phyloP scores from a whole-genome alignment of 2,329 filamentous ascomycete species.

The Ceratocystis colombiana region DNA sequence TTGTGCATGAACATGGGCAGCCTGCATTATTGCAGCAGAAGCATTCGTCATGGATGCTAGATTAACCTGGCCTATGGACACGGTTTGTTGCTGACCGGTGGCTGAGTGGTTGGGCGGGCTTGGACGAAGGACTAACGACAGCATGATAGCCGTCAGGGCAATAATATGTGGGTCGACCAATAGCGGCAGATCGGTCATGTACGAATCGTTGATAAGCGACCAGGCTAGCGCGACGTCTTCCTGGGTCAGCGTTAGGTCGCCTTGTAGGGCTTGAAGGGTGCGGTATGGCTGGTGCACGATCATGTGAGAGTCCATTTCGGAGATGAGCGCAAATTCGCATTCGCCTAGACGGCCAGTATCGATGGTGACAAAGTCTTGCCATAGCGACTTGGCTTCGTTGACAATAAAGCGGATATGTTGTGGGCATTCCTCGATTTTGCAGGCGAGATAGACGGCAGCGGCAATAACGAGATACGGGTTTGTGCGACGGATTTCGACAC shows the following conservation, averaged over 20 bases:
- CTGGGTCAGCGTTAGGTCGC: slow-evolving; percentile 58
- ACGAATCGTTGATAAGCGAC: slow-evolving; percentile 83
- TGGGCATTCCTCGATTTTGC: slow-evolving; percentile 95
- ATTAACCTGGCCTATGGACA: slow-evolving; percentile 19
- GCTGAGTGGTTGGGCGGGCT: slow-evolving; percentile 27
- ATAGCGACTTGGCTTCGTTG: slow-evolving; percentile 72
- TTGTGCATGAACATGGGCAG: slow-evolving; percentile 14
- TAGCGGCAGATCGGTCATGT: slow-evolving; percentile 81
- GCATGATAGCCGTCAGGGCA: slow-evolving; percentile 74
- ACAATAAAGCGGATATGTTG: slow-evolving; percentile 91
- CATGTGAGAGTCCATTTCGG: slow-evolving; percentile 79
- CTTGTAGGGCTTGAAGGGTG: slow-evolving; percentile 60
- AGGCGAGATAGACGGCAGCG: slow-evolving; percentile 90
- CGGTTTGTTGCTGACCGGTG: slow-evolving; percentile 34
- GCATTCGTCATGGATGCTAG: slow-evolving; percentile 9
- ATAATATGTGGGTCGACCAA: slow-evolving; percentile 78
- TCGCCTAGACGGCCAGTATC: slow-evolving; percentile 81
- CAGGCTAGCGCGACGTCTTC: slow-evolving; percentile 72
- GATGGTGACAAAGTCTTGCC: slow-evolving; percentile 65
- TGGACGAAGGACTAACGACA: slow-evolving; percentile 73
- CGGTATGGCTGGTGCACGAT: slow-evolving; percentile 89
- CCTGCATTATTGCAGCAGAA: slow-evolving; percentile 15
- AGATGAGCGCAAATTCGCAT: slow-evolving; percentile 87
- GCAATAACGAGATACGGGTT: slow-evolving; percentile 88
- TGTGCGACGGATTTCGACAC: slow-evolving; percentile 80